Base-by-base conservation (phyloP, 2,329 filamentous ascomycete genomes). In the Trichoderma pleuroti region DNA sequence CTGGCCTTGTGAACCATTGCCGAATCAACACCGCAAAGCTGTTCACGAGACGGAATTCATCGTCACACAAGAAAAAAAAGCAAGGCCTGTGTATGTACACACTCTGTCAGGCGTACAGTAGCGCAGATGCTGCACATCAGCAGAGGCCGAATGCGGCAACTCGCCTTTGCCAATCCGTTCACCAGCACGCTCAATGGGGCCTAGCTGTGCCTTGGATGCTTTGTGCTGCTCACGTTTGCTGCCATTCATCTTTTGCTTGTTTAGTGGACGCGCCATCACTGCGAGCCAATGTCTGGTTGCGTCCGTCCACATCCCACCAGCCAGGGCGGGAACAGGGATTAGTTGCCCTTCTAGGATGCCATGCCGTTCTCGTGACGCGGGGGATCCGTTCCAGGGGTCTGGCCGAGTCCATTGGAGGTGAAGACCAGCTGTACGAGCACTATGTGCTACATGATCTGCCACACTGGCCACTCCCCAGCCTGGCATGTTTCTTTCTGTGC, bases 211-310 rank as follows among this genome's bases (percentile, higher is more conserved):
- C 5, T 7, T 42, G 36, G 42, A 63, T 46, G 26, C 36, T 59
- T 32, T 59, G 6, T 63, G 59, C 26, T 21, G 46, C 46, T 52
- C n/a, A 24, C 46, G n/a, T 24, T 24, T 52, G 46, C 42, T 65
- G 30, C 8, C 28, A 21, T 24, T 49, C 16, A 26, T 12, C 9
- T 28, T 26, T 56, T 28, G 30, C 46, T 36, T 26, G 14, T 12
- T 57, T 66, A 57, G 63, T 56, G 63, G 63, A 24, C 24, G 63
- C 63, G 52, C 46, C 32, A 57, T 66, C 8, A 30, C 49, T 30
- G 26, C 16, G 63, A 57, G 21, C 63, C 63, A 66, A 66, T 66
- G 63, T 42, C 63, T 57, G 63, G 42, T 28, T 30, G 63, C 63
- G 49, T 21, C 52, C 49, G 46, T 52, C 46, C 46, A 24, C 46